Base-by-base conservation (phyloP, 306 rosid species). In the Dryas octopetala region DNA sequence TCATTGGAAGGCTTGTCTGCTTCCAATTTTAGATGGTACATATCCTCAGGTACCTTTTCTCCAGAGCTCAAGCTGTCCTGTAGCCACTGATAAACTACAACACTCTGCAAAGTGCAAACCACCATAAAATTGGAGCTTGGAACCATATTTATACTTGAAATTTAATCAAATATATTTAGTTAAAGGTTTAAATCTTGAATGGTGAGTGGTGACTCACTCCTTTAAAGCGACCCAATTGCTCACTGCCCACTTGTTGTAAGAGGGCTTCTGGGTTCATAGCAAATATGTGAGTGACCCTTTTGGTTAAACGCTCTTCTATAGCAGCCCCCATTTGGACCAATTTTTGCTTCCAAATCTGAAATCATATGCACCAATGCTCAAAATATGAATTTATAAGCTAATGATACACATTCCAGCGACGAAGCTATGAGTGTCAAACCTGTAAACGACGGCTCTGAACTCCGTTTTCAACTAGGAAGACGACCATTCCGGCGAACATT, bases 261-360 rank as follows among this genome's bases (percentile, higher is more conserved):
- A 94, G 90, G 26, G 90, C 70, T 32, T 74, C 83, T 23, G 83
- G 75, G 76, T 87, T 80, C 65, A 86, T 51, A 26, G 96, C 85
- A 41, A 91, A 88, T 70, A 95, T 79, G 79, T 95, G 93, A 76
- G 95, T 88, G 76, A 90, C 93, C 60, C 76, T 70, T 83, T 88
- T 83, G 61, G 90, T 83, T 5, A 90, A 43, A 13, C 84, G 82
- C 44, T 90, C 94, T 61, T 89, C 96, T 14, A 86, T 69, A 3
- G 55, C 74, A 67, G 88, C 98, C 58, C 97, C 98, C 93, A 84
- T 91, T 82, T 89, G 95, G 65, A 71, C 76, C 85, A 91, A 81
- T 75, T 89, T 87, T 84, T 87, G 89, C 93, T 88, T 90, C 98
- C 98, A 94, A 85, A 94, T 90, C 97, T 94, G 79, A 66, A 43